phyloP scores from a whole-genome alignment of 495 filamentous ascomycete species.

The Collariella sp. region DNA sequence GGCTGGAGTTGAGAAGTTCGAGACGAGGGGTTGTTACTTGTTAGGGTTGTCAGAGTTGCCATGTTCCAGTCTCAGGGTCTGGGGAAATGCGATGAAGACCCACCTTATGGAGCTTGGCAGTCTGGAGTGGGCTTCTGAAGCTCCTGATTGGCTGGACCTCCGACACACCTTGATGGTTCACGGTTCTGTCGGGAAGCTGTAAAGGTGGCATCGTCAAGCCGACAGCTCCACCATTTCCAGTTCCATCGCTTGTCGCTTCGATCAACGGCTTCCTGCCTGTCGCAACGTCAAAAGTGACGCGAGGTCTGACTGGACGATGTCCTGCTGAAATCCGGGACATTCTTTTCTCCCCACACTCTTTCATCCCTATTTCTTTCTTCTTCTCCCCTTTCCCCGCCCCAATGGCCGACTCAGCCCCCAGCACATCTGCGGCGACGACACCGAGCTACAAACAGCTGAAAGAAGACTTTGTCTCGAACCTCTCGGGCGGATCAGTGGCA shows the following conservation, averaged over 20 bases:
- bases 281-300: not conserved
- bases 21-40: too few relatives aligned
- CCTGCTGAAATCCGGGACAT: not conserved
- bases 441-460: conserved; percentile 77
- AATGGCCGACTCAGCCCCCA: conserved; percentile 24
- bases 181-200: conserved; percentile 2
- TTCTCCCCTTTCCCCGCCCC: not conserved
- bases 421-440: conserved; percentile 19
- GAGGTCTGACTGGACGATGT: conserved; percentile 6
- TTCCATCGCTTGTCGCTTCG: conserved; percentile 14
- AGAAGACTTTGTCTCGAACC: conserved; percentile 89
- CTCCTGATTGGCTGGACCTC: conserved; percentile 12
- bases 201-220: conserved; percentile 15
- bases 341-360: not conserved
- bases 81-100: conserved; percentile 2
- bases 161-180: conserved; percentile 10
- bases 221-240: conserved; percentile 13
- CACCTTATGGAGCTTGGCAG: conserved; percentile 4
- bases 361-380: not conserved
- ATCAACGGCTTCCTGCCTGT: not conserved
- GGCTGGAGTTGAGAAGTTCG: too few relatives aligned
- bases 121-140: not conserved
- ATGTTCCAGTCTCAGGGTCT: too few relatives aligned
- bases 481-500: conserved; percentile 70
- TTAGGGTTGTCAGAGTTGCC: too few relatives aligned